Percentiles rank a stretch among this genome's conserved stretches.
phyloP scores from a whole-genome alignment of 192 early-diverging fungal species.

The Coemansia furcata region DNA sequence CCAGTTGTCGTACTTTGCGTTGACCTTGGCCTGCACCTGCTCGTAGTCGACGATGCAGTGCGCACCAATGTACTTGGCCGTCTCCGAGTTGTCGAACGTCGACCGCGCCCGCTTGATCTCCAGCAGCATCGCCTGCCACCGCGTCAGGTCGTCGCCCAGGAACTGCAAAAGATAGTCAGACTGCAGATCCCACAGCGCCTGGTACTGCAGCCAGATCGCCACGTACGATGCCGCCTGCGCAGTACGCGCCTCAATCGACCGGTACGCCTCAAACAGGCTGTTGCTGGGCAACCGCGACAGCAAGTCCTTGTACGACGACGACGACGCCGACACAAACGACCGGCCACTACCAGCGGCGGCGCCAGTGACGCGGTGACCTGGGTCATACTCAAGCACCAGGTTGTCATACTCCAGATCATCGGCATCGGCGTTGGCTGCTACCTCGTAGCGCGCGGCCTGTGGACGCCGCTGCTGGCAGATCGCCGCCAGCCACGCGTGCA shows the following conservation, averaged over 20 bases:
- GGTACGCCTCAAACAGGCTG: slow-evolving; percentile 76
- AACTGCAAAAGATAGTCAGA: slow-evolving; percentile 73
- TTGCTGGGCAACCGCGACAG: slow-evolving; percentile 69
- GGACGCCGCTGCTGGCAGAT: slow-evolving; percentile 84
- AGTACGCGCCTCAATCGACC: slow-evolving; percentile 76
- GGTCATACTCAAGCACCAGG: slow-evolving; percentile 52
- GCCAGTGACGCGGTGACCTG: slow-evolving; percentile 39
- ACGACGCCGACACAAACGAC: slow-evolving; percentile 1
- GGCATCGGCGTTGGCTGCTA: slow-evolving; percentile 58
- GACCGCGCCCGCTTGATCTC: slow-evolving; percentile 92
- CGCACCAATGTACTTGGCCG: slow-evolving; percentile 80
- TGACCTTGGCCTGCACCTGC: slow-evolving; percentile 98
- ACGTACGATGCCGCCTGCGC: slow-evolving; percentile 80
- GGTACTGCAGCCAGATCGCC: slow-evolving; percentile 95
- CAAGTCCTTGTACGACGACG: slow-evolving; percentile 41
- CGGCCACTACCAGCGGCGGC: background rate
- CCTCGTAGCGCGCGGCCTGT: slow-evolving; percentile 88
- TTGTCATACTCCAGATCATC: slow-evolving; percentile 63
- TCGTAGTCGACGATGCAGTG: slow-evolving; percentile 90
- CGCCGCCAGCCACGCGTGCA: slow-evolving; percentile 91
- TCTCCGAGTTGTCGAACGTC: slow-evolving; percentile 97
- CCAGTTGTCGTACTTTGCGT: slow-evolving; percentile 96
- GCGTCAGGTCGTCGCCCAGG: slow-evolving; percentile 83
- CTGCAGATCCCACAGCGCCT: slow-evolving; percentile 98
- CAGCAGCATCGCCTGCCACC: slow-evolving; percentile 91